These are phyloP conservation scores for Gryganskiella cystojenkinii DNA, from an alignment of 192 early-diverging fungal species.

Conservation along the genomic window DNA sequence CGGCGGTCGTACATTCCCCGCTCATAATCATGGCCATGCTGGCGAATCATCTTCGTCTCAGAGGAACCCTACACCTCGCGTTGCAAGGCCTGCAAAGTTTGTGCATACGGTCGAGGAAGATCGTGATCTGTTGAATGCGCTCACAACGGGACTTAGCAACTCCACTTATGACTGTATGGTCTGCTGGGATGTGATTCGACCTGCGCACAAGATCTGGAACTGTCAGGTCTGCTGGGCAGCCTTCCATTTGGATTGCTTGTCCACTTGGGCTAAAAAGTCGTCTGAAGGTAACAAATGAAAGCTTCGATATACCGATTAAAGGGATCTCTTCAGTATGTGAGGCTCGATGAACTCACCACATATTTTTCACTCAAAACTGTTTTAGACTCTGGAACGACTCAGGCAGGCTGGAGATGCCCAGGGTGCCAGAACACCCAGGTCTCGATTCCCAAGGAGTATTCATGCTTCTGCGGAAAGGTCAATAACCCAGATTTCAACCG, in stretches of 20 bases:
- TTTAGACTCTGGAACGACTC: slow-evolving; percentile 48
- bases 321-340: not conserved
- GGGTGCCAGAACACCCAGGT: slow-evolving; percentile 84
- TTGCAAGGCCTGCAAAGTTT: slow-evolving; percentile 30
- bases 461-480: slow-evolving; percentile 88
- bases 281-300: slow-evolving; percentile 54
- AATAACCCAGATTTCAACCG: slow-evolving; percentile 74
- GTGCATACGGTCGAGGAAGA: slow-evolving; percentile 49
- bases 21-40: not conserved
- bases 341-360: not conserved
- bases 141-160: slow-evolving; percentile 72
- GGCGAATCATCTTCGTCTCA: slow-evolving; percentile 22
- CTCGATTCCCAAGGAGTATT: slow-evolving; percentile 77
- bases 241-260: slow-evolving; percentile 89
- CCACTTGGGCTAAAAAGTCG: slow-evolving; percentile 81
- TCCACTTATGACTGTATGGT: slow-evolving; percentile 96
- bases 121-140: slow-evolving; percentile 69
- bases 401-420: slow-evolving; percentile 85
- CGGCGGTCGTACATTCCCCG: slow-evolving; percentile 35
- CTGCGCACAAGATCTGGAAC: slow-evolving; percentile 81
- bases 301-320: not conserved
- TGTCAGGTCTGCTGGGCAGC: slow-evolving; percentile 91
- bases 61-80: slow-evolving; percentile 6
- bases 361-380: slow-evolving; percentile 1
- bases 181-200: slow-evolving; percentile 88